Percentiles rank a stretch among this genome's conserved stretches.
Evolutionary conservation across 257 asterid species (phyloP).

Genomic region (Solanum okadae): DNA sequence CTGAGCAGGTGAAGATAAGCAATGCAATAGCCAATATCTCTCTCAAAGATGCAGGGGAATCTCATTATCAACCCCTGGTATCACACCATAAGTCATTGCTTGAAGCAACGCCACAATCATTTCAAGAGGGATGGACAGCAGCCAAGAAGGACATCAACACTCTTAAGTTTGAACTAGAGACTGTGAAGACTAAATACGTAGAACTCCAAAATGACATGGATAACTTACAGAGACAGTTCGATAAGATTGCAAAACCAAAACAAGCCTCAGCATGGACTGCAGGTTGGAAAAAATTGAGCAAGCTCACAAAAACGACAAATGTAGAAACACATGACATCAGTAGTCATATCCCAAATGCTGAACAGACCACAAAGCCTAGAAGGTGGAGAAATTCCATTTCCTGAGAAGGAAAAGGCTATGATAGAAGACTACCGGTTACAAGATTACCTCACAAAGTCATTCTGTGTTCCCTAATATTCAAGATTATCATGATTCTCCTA

Average conservation of each 20-base stretch:
- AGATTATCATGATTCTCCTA: background rate
- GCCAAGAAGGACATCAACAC: constrained; percentile 93
- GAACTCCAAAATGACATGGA: constrained; percentile 77
- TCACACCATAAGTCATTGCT: constrained; percentile 64
- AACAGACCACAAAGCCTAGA: constrained; percentile 46
- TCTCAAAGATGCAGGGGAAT: constrained; percentile 55
- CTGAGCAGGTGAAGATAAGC: constrained; percentile 90
- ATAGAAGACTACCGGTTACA: background rate
- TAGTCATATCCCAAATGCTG: constrained; percentile 23
- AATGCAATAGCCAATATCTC: constrained; percentile 60
- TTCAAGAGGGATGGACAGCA: constrained; percentile 93
- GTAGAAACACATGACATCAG: constrained; percentile 33
- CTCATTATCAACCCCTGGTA: constrained; percentile 58
- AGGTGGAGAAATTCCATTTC: constrained; percentile 96
- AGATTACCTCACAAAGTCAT: background rate
- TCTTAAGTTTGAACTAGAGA: constrained; percentile 81
- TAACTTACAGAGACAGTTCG: constrained; percentile 66
- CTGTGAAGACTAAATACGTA: constrained; percentile 55
- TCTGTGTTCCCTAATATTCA: background rate
- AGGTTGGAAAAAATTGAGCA: constrained; percentile 83
- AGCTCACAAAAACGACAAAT: constrained; percentile 37
- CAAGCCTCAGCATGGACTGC: constrained; percentile 59
- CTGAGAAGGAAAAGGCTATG: constrained; percentile 12
- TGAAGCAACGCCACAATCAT: constrained; percentile 88
- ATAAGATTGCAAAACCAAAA: constrained; percentile 54